Evolutionary conservation across 768 basidiomycete species (phyloP).

Genomic region (Tricholoma flavovirens): DNA sequence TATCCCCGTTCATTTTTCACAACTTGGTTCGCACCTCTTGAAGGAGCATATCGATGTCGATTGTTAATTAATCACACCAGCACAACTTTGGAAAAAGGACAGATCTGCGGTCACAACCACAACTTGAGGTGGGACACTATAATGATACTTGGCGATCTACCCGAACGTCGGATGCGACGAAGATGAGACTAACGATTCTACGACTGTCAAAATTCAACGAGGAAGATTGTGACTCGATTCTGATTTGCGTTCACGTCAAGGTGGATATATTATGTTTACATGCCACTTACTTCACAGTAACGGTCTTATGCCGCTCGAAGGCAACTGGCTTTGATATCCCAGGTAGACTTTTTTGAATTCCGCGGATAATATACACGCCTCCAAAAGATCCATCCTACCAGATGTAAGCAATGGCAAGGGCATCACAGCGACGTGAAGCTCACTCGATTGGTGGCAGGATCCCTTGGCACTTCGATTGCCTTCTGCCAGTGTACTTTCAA

Average conservation of each 20-base stretch:
- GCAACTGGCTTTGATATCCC: constrained; percentile 27
- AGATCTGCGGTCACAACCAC: background rate
- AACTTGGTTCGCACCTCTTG: background rate
- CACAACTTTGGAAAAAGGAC: background rate
- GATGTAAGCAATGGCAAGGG: constrained; percentile 2
- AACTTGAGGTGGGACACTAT: constrained; percentile 5
- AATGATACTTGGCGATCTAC: constrained; percentile 23
- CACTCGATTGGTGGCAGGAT: constrained; percentile 37
- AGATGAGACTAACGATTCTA: constrained; percentile 40
- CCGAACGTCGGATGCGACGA: constrained; percentile 43
- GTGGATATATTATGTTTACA: background rate
- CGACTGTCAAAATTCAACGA: constrained; percentile 36
- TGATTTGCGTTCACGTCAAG: constrained; percentile 9
- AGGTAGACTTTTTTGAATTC: constrained; percentile 35
- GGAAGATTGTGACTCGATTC: constrained; percentile 38
- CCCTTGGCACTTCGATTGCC: constrained; percentile 37
- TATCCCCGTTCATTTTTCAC: background rate
- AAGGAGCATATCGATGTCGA: background rate
- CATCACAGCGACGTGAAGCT: constrained; percentile 14
- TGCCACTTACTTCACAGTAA: constrained; percentile 41
- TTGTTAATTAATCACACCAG: background rate
- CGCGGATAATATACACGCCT: constrained; percentile 45
- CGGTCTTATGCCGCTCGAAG: constrained; percentile 45
- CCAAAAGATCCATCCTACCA: constrained; percentile 43
- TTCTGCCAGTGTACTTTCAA: constrained; percentile 46